Conservation (phyloP, 768 basidiomycete genomes). For the Mrakia blollopis region DNA sequence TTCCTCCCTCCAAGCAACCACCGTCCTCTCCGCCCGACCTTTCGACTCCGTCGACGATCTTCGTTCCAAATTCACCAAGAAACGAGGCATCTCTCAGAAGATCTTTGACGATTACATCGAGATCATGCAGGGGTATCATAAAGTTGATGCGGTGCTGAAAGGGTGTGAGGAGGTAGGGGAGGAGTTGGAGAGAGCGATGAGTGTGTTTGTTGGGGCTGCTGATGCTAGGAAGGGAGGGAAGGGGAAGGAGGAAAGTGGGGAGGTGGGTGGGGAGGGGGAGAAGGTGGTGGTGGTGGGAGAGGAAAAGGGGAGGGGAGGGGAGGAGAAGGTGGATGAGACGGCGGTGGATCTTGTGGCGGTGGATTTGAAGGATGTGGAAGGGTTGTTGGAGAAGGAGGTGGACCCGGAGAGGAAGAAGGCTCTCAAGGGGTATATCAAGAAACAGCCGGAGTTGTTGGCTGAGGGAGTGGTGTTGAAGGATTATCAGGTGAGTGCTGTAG, state of each 20-base stretch:
- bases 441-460: conserved; percentile 66
- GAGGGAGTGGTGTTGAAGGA: conserved; percentile 78
- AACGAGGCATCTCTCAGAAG: conserved; percentile 84
- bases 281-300: conserved; percentile 48
- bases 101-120: conserved; percentile 85
- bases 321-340: conserved; percentile 36
- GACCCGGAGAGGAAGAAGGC: conserved; percentile 35
- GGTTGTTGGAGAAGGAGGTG: conserved; percentile 18
- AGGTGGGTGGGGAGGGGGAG: conserved; percentile 48
- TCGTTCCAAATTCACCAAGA: conserved; percentile 73
- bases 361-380: conserved; percentile 37
- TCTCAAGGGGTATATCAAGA: conserved; percentile 58
- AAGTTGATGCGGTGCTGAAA: conserved; percentile 81
- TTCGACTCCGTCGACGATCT: conserved; percentile 73
- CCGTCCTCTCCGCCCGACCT: conserved; percentile 72
- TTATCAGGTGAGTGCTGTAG: conserved; percentile 49
- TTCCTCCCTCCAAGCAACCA: conserved; percentile 68
- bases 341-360: conserved; percentile 31
- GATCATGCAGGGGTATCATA: conserved; percentile 69
- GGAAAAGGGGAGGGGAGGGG: not conserved
- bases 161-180: conserved; percentile 83
- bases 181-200: conserved; percentile 65
- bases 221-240: conserved; percentile 3
- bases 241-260: conserved; percentile 40
- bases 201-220: conserved; percentile 62